These are phyloP conservation scores for Pleurotus eryngii DNA, from an alignment of 768 basidiomycete species.

Conservation along the genomic window DNA sequence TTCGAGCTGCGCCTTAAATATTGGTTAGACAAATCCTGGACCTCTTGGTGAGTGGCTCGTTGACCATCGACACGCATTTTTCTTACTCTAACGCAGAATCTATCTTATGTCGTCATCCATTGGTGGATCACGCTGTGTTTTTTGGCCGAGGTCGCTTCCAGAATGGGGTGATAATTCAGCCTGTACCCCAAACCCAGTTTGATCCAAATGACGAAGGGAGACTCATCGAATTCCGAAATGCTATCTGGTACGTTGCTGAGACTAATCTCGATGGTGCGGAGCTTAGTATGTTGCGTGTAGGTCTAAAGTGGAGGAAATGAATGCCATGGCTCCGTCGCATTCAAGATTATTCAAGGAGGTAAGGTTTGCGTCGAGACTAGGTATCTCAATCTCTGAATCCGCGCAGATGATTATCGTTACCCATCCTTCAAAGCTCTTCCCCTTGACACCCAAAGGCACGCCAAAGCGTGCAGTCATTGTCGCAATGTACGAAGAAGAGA, in stretches of 20 bases:
- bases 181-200: slow-evolving; percentile 19
- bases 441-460: slow-evolving; percentile 30
- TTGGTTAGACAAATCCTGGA: not conserved
- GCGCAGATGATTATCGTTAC: slow-evolving; percentile 31
- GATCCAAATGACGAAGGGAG: slow-evolving; percentile 24
- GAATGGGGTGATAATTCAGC: slow-evolving; percentile 29
- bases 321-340: slow-evolving; percentile 38
- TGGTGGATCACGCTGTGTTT: slow-evolving; percentile 31
- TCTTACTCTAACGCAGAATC: not conserved
- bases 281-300: slow-evolving; percentile 13
- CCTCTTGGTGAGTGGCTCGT: not conserved
- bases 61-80: not conserved
- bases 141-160: slow-evolving; percentile 35
- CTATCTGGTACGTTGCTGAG: slow-evolving; percentile 23
- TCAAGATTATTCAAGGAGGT: slow-evolving; percentile 8
- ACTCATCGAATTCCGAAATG: slow-evolving; percentile 27
- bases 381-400: not conserved
- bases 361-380: not conserved
- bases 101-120: slow-evolving; percentile 9
- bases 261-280: not conserved
- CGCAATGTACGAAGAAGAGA: slow-evolving; percentile 33
- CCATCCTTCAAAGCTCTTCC: slow-evolving; percentile 23
- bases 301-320: slow-evolving; percentile 45
- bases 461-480: slow-evolving; percentile 32
- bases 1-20: not conserved